Evolutionary conservation across 768 basidiomycete species (phyloP).

Genomic region (Podaxis sp.): DNA sequence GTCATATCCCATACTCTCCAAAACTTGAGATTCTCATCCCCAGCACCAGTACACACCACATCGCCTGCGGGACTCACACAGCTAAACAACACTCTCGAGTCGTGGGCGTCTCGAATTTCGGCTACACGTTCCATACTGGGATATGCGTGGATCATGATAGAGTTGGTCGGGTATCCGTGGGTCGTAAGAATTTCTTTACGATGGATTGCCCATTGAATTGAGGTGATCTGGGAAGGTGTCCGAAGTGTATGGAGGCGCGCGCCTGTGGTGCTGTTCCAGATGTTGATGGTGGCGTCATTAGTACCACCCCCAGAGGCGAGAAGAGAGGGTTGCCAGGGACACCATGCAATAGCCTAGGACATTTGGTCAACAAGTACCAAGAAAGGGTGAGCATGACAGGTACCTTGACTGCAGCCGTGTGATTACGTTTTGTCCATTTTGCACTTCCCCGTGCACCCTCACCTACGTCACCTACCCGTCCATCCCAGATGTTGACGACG

Average conservation of each 20-base stretch:
- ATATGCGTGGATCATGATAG: conserved; percentile 80
- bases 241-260: conserved; percentile 85
- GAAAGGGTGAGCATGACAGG: not conserved
- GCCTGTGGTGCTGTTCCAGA: conserved; percentile 92
- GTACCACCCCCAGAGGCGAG: conserved; percentile 95
- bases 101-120: conserved; percentile 90
- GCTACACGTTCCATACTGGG: conserved; percentile 81
- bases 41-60: conserved; percentile 87
- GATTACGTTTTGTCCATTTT: conserved; percentile 91
- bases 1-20: conserved; percentile 84
- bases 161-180: conserved; percentile 92
- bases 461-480: conserved; percentile 60
- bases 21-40: conserved; percentile 96
- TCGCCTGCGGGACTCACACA: conserved; percentile 87
- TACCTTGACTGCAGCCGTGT: conserved; percentile 84
- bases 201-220: conserved; percentile 83
- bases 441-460: conserved; percentile 57
- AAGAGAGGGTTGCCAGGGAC: conserved; percentile 91
- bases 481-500: conserved; percentile 98
- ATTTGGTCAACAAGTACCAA: not conserved
- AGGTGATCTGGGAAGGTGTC: conserved; percentile 91
- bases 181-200: conserved; percentile 89
- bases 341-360: conserved; percentile 88
- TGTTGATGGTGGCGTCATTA: conserved; percentile 85
- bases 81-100: conserved; percentile 85